These are phyloP conservation scores for Pseudoturritis turrita DNA, from an alignment of 345 rosid species.

Conservation along the genomic window DNA sequence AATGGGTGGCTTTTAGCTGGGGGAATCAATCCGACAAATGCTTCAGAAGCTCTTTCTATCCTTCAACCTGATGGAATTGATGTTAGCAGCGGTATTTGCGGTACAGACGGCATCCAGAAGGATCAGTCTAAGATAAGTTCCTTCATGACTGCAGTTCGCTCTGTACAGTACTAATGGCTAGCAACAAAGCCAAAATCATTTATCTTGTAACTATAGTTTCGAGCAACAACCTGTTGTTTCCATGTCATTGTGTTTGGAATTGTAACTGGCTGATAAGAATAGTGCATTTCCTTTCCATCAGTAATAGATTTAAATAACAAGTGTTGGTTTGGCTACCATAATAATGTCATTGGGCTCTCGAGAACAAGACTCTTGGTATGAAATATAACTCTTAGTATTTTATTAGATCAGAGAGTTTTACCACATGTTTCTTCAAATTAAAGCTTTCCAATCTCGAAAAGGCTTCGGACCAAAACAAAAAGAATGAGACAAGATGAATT, in stretches of 20 bases:
- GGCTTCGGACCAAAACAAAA: neutral
- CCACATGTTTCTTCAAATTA: neutral
- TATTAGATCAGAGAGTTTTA: neutral
- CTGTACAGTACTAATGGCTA: conserved; percentile 39
- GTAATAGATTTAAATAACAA: neutral
- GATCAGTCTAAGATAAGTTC: conserved; percentile 54
- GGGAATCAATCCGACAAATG: conserved; percentile 69
- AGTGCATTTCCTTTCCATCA: neutral
- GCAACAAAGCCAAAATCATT: neutral
- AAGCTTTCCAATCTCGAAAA: neutral
- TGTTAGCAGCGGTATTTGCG: conserved; percentile 84
- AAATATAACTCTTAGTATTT: neutral
- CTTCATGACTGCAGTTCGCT: conserved; percentile 52
- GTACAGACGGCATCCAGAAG: conserved; percentile 60
- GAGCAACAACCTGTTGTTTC: neutral
- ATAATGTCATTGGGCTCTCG: neutral
- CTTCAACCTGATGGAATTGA: conserved; percentile 74
- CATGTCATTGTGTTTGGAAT: conserved; percentile 1
- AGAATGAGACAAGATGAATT: neutral
- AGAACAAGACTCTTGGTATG: neutral
- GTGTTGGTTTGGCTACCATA: neutral
- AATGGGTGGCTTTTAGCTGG: conserved; percentile 89
- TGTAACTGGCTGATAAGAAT: neutral
- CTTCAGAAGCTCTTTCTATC: conserved; percentile 51
- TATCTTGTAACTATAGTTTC: neutral